phyloP scores from a whole-genome alignment of 2,329 filamentous ascomycete genomes.

The Fusarium sp. region DNA sequence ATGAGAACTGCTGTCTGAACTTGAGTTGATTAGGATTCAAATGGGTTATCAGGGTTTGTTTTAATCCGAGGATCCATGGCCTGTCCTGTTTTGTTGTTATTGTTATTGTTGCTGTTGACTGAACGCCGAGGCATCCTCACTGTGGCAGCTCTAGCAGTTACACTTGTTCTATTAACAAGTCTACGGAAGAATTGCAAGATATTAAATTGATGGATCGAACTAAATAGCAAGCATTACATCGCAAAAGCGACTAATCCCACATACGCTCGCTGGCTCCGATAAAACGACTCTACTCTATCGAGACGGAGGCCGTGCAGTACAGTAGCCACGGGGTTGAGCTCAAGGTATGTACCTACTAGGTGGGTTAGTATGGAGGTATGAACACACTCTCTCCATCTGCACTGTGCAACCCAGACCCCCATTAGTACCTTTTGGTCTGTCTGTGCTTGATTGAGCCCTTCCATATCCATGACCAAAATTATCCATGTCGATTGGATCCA shows the following conservation, averaged over 20 bases:
- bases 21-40: not conserved
- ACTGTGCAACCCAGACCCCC: conserved; percentile 45
- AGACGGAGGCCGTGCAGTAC: conserved; percentile 45
- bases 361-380: too few relatives aligned
- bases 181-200: not conserved
- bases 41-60: not conserved
- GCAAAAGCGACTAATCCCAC: conserved; percentile 26
- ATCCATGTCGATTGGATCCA: conserved; percentile 34
- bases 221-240: conserved; percentile 19
- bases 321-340: conserved; percentile 24
- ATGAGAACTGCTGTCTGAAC: not conserved
- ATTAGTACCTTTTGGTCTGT: conserved; percentile 17
- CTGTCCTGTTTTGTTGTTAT: not conserved
- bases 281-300: conserved; percentile 33
- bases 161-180: not conserved
- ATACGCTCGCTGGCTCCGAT: conserved; percentile 18
- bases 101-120: not conserved
- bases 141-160: not conserved
- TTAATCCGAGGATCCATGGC: not conserved
- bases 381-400: conserved; percentile 27
- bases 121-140: not conserved
- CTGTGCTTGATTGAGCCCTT: conserved; percentile 31
- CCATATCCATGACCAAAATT: conserved; percentile 9
- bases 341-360: conserved; percentile 7
- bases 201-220: conserved; percentile 2